These are phyloP conservation scores for Mortierella sp. DNA, from an alignment of 371 early-diverging fungal species.

Conservation along the genomic window DNA sequence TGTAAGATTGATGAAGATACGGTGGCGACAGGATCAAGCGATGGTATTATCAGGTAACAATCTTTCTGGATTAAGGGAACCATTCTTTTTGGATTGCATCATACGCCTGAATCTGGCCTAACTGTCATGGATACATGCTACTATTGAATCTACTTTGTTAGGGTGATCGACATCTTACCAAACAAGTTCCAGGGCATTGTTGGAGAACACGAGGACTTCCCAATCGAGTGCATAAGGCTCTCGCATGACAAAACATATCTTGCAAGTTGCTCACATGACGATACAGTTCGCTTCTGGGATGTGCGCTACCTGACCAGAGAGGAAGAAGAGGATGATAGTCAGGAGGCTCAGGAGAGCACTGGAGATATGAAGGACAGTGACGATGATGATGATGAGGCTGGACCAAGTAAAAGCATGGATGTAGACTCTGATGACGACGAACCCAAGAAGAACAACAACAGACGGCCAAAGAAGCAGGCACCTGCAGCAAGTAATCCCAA, in stretches of 20 bases:
- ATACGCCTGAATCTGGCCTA: background rate
- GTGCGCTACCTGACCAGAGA: conserved; percentile 69
- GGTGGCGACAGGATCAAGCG: conserved; percentile 89
- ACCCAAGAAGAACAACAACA: conserved; percentile 37
- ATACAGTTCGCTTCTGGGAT: conserved; percentile 89
- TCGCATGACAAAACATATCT: conserved; percentile 76
- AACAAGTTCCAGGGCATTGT: conserved; percentile 88
- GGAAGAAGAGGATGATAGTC: conserved; percentile 61
- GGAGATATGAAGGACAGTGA: conserved; percentile 48
- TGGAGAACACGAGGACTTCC: conserved; percentile 90
- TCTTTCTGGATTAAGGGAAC: background rate
- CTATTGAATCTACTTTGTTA: conserved; percentile 16
- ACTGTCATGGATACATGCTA: background rate
- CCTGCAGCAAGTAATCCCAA: conserved; percentile 31
- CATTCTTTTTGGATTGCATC: background rate
- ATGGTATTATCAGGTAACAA: conserved; percentile 83
- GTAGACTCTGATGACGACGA: conserved; percentile 51
- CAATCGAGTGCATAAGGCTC: conserved; percentile 82
- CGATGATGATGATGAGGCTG: conserved; percentile 43
- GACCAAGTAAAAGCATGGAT: conserved; percentile 34
- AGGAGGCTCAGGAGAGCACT: conserved; percentile 57
- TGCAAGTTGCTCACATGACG: conserved; percentile 88
- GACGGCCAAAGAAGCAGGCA: conserved; percentile 46
- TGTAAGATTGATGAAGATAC: conserved; percentile 85
- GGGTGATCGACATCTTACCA: conserved; percentile 85